These are phyloP conservation scores for Schizothecium vesticola DNA, from an alignment of 495 filamentous ascomycete genomes.

Conservation along the genomic window DNA sequence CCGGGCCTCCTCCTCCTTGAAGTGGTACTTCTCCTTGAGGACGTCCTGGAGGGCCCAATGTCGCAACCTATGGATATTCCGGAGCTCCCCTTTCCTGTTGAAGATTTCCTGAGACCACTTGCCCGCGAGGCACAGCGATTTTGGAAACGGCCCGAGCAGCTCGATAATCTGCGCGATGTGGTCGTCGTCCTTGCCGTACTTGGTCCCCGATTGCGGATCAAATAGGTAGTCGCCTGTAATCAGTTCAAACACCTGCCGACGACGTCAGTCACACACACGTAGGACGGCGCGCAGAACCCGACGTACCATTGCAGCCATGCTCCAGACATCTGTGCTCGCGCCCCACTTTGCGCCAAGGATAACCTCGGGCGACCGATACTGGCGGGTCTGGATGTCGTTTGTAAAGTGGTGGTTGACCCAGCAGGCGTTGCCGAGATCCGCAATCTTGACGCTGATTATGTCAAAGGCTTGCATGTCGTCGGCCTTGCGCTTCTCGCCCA, in stretches of 20 bases:
- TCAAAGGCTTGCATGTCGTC: conserved; percentile 51
- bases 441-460: conserved; percentile 97
- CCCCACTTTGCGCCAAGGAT: conserved; percentile 98
- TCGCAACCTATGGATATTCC: conserved; percentile 93
- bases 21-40: conserved; percentile 94
- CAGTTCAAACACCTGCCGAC: conserved; percentile 81
- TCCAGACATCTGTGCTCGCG: conserved; percentile 98
- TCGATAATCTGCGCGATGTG: conserved; percentile 99
- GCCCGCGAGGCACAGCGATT: conserved; percentile 79
- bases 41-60: conserved; percentile 97
- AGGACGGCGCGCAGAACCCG: background rate
- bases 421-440: conserved; percentile 95
- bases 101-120: conserved; percentile 99
- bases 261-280: background rate
- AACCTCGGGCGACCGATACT: conserved; percentile 96
- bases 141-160: conserved; percentile 88
- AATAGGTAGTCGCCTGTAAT: conserved; percentile 99
- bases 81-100: conserved; percentile 92
- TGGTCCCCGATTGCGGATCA: conserved; percentile 96
- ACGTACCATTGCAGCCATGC: conserved; percentile 96
- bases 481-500: conserved; percentile 48
- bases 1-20: conserved; percentile 67
- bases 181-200: conserved; percentile 99
- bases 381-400: conserved; percentile 97
- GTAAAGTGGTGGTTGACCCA: conserved; percentile 99